A percentile compares a stretch with the other conserved stretches of the same genome.
Evolutionary conservation across 2,329 filamentous ascomycete genomes (phyloP).

Genomic region (Fusarium dlaminii): DNA sequence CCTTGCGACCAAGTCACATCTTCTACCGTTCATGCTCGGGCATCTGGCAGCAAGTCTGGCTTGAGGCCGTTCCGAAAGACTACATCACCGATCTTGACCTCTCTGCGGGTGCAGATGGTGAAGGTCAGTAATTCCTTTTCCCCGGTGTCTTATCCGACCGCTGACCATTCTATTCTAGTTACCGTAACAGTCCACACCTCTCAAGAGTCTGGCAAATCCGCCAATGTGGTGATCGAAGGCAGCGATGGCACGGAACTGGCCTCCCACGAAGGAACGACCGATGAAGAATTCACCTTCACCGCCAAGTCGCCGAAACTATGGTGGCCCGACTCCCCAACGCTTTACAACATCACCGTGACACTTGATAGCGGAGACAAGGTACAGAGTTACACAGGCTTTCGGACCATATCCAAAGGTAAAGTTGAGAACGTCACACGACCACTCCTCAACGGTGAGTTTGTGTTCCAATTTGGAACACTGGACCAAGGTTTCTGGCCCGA

Average conservation of each 20-base stretch:
- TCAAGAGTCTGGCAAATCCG: background rate
- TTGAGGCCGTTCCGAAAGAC: conserved; percentile 68
- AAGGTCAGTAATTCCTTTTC: background rate
- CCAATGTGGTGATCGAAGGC: background rate
- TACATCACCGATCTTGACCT: conserved; percentile 69
- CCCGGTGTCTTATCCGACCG: accelerated
- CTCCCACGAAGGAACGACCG: conserved; percentile 47
- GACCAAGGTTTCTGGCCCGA: conserved; percentile 80
- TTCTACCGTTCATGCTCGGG: conserved; percentile 79
- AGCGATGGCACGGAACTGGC: background rate
- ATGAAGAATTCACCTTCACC: conserved; percentile 62
- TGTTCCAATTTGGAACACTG: conserved; percentile 74
- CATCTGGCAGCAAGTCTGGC: conserved; percentile 80
- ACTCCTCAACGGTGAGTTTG: conserved; percentile 73
- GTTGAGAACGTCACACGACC: conserved; percentile 69
- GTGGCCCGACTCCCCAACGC: conserved; percentile 69
- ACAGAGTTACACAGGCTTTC: conserved; percentile 74
- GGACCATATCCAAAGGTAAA: conserved; percentile 66
- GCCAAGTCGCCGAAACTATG: conserved; percentile 67
- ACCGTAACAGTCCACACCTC: conserved; percentile 5
- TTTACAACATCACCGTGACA: conserved; percentile 71
- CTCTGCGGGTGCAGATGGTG: conserved; percentile 55
- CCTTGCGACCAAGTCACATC: conserved; percentile 65
- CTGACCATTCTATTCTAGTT: background rate
- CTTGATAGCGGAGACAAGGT: conserved; percentile 60